Evolutionary conservation across 2,329 filamentous ascomycete genomes (phyloP), one percentile per base, ranked within the genome.

Genomic region (Nemania serpens): DNA sequence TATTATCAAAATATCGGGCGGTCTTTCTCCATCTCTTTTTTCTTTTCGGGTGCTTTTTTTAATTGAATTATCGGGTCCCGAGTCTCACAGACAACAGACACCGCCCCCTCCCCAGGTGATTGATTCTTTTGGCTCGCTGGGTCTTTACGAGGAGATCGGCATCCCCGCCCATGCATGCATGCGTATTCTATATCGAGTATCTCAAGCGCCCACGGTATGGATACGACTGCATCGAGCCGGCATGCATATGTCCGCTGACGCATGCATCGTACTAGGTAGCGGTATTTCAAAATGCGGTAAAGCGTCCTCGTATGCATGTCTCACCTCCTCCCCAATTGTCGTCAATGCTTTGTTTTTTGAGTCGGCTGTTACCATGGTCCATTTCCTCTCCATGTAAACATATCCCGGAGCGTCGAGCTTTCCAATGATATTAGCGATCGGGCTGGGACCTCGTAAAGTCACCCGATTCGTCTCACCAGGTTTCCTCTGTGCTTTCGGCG

Each of bases 111-210:
- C 15, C 43, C 52, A 48, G 36, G 49, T 15, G 43, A 48, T 15
- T n/a, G n/a, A n/a, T n/a, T n/a, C n/a, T 42, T 54, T 59, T 18
- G 49, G 42, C 49, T 49, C 15, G 37, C 58, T 33, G 51, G 51
- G 50, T 49, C 46, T 51, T 61, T 61, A 61, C 58, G 58, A 61
- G 58, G 48, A 61, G 52, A 61, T 56, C 53, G 50, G 58, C 58
- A 56, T 55, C 4, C 46, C 9, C 48, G 29, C n/a, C 17, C 10
- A 22, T 48, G 49, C 56, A 49, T 54, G 43, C 56, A 58, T 7
- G 36, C 46, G 29, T n/a, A 37, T 25, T n/a, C 13, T 46, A 55
- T 11, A 33, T 9, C 29, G 6, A 43, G 17, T n/a, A 49, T 37
- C 9, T 20, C 7, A 13, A 10, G 17, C 47, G 25, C 52, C n/a